Evolutionary conservation across 805 yeast genomes (phyloP), one percentile per base, ranked within the genome.

Genomic region (Saccharomyces kudriavzevii): DNA sequence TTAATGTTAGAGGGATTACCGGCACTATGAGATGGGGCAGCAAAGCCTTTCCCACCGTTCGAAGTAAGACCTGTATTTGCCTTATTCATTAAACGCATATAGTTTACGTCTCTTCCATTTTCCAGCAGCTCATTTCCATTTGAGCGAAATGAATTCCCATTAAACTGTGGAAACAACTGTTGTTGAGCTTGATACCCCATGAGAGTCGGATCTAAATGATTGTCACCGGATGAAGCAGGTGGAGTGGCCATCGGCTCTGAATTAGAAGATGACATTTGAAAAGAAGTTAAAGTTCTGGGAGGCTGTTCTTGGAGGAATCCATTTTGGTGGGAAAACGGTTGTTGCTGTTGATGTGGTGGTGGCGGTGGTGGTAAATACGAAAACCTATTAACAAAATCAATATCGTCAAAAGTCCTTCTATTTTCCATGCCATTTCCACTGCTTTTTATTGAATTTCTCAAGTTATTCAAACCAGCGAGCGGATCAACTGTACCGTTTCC

Each of bases 361-460:
- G 2, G 22, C 9, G 10, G 27, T 25, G 29, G 46, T 51, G 46
- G 29, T 10, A 54, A 35, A 45, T 56, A 53, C 28, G 57, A 56
- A 48, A 63, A 62, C 25, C 69, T 68, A 24, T 58, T 64, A 17
- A 65, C 62, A 35, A 67, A 67, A 55, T 66, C 67, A 13, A 56
- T 50, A 50, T 52, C 54, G 2, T 30, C 45, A 20, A 40, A 47
- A 49, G 47, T 45, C 10, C 29, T 45, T 14, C 51, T 45, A 11
- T 45, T 40, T n/a, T 52, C 51, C 48, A 48, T 28, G 8, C 50
- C 50, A 24, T 46, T 49, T 17, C 52, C 52, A 27, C 30, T 46
- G 27, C 45, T 49, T 46, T 55, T 35, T 35, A 35, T 35, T 35
- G 43, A 35, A 17, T 35, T 35, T 35, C 43, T 35, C 13, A 35